Evolutionary conservation across 305 asterid genomes (phyloP).

Genomic region (Fraxinus baroniana): DNA sequence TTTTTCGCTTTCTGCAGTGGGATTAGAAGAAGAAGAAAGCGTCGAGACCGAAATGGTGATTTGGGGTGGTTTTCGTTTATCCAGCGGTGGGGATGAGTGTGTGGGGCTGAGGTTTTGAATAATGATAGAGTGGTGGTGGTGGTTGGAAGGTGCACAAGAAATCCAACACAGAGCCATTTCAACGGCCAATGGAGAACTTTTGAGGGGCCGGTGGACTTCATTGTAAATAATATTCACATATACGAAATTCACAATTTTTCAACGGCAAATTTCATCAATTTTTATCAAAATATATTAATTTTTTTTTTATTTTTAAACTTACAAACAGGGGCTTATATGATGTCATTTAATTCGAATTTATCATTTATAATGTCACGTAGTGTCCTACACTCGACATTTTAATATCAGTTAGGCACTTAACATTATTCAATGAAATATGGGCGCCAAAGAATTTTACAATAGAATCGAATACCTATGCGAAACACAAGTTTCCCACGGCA

Average conservation of each 20-base stretch:
- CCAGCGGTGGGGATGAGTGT: constrained; percentile 1
- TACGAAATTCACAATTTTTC: too few species aligned
- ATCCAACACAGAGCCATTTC: constrained; percentile 30
- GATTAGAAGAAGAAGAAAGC: not conserved
- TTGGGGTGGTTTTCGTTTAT: constrained; percentile 13
- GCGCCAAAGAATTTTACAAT: not conserved
- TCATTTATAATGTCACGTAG: not conserved
- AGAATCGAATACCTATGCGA: not conserved
- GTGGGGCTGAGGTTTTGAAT: constrained; percentile 15
- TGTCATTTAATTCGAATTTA: not conserved
- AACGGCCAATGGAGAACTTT: not conserved
- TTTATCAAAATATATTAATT: too few species aligned
- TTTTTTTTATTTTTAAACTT: too few species aligned
- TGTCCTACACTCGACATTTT: too few species aligned
- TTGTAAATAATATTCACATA: too few species aligned
- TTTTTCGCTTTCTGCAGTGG: constrained; percentile 2
- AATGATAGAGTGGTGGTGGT: constrained; percentile 18
- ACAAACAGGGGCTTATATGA: not conserved
- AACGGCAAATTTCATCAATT: too few species aligned
- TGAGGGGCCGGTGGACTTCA: not conserved
- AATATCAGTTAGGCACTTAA: not conserved
- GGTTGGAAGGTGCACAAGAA: constrained; percentile 7
- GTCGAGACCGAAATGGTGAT: not conserved
- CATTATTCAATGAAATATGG: not conserved
- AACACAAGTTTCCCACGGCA: not conserved